Percentiles rank a stretch among this genome's conserved stretches.
Conservation (phyloP, 2,329 filamentous ascomycete genomes). For the Penicillium crustosum region DNA sequence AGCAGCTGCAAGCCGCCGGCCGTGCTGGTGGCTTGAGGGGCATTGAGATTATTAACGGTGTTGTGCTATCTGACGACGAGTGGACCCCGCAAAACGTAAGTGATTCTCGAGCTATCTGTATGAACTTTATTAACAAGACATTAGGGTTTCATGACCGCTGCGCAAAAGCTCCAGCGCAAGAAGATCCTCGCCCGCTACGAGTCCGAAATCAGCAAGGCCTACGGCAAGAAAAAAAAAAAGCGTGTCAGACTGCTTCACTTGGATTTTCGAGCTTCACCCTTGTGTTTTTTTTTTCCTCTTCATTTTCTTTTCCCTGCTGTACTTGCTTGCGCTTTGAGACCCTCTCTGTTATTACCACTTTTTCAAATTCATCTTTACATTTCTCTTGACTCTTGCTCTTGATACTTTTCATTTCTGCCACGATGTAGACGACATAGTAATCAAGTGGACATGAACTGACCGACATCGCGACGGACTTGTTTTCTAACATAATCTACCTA, state of each 20-base stretch:
- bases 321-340: slow-evolving; percentile 14
- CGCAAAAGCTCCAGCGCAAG: slow-evolving; percentile 71
- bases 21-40: slow-evolving; percentile 38
- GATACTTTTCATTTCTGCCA: slow-evolving; percentile 16
- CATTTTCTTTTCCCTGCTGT: neutral
- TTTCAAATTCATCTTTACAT: slow-evolving; percentile 9
- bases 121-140: slow-evolving; percentile 25
- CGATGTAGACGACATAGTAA: slow-evolving; percentile 22
- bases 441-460: slow-evolving; percentile 17
- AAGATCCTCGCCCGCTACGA: slow-evolving; percentile 63
- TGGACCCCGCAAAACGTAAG: slow-evolving; percentile 47
- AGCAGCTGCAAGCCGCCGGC: slow-evolving; percentile 42
- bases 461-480: slow-evolving; percentile 5
- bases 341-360: slow-evolving; percentile 15
- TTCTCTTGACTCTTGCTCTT: slow-evolving; percentile 11
- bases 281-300: neutral
- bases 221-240: slow-evolving; percentile 46
- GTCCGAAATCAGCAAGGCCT: slow-evolving; percentile 62
- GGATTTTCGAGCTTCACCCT: neutral
- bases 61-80: slow-evolving; percentile 48
- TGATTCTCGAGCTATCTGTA: slow-evolving; percentile 5
- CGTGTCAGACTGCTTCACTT: slow-evolving; percentile 6
- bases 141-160: slow-evolving; percentile 65
- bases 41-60: slow-evolving; percentile 47
- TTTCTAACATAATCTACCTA: neutral